A percentile compares a stretch with the other conserved stretches of the same genome.
These are phyloP conservation scores for Verticillium isaacii DNA, from an alignment of 2,329 filamentous ascomycete genomes.

Conservation along the genomic window DNA sequence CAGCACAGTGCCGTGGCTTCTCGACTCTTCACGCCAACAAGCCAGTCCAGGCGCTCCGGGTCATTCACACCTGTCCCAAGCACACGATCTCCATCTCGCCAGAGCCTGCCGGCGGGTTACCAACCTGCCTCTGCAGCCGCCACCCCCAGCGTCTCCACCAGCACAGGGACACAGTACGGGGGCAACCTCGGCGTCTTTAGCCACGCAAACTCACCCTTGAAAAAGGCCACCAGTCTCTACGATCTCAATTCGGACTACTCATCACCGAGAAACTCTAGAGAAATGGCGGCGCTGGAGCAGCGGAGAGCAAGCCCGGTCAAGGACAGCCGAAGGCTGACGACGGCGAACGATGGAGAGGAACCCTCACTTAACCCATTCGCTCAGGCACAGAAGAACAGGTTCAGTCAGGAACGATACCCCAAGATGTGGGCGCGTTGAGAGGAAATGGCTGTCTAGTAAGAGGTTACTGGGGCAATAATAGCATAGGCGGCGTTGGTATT, in stretches of 20 bases:
- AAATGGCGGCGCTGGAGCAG: constrained; percentile 58
- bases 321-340: constrained; percentile 21
- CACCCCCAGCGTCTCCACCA: constrained; percentile 15
- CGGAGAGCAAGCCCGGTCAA: constrained; percentile 37
- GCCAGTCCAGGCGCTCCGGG: constrained; percentile 25
- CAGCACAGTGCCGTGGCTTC: constrained; percentile 6
- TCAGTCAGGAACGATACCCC: constrained; percentile 37
- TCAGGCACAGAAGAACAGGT: constrained; percentile 27
- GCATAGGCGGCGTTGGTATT: constrained; percentile 1
- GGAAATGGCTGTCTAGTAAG: neutral
- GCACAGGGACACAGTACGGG: constrained; percentile 40
- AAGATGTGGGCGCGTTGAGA: constrained; percentile 1
- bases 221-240: constrained; percentile 66
- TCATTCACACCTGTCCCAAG: constrained; percentile 23
- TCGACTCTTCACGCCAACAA: constrained; percentile 11
- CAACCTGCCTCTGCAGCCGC: constrained; percentile 19
- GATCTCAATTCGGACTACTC: constrained; percentile 41
- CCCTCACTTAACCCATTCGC: constrained; percentile 31
- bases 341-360: constrained; percentile 10
- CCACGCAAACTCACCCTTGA: constrained; percentile 76
- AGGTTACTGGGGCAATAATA: neutral
- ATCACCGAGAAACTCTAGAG: constrained; percentile 54
- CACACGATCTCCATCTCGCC: constrained; percentile 24
- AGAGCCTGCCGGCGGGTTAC: constrained; percentile 29
- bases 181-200: constrained; percentile 77